Conservation (phyloP, 371 early-diverging fungal species). For the Apophysomyces trapeziformis region DNA sequence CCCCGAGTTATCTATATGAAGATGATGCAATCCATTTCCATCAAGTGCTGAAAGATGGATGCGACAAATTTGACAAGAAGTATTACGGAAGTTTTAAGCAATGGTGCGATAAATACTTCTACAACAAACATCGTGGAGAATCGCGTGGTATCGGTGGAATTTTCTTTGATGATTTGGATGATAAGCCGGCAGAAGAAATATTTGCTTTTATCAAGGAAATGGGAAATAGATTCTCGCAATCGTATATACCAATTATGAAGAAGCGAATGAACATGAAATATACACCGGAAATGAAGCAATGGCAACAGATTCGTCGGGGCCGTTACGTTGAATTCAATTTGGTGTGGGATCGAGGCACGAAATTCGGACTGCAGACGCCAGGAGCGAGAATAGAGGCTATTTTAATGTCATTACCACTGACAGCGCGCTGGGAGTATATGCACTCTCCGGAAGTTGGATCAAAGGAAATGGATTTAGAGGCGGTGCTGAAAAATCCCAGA, state of each 20-base stretch:
- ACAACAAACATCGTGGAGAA: slow-evolving; percentile 75
- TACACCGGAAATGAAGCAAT: slow-evolving; percentile 67
- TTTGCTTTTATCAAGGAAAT: slow-evolving; percentile 73
- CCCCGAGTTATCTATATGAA: slow-evolving; percentile 76
- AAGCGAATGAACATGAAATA: slow-evolving; percentile 67
- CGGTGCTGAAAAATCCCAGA: slow-evolving; percentile 80
- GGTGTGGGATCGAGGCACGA: slow-evolving; percentile 86
- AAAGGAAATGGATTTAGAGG: slow-evolving; percentile 72
- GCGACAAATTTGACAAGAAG: slow-evolving; percentile 69
- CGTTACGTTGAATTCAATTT: slow-evolving; percentile 90
- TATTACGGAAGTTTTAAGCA: slow-evolving; percentile 78
- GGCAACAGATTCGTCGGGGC: slow-evolving; percentile 87
- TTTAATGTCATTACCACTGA: slow-evolving; percentile 80
- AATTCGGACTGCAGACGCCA: slow-evolving; percentile 85
- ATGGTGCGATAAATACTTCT: slow-evolving; percentile 87
- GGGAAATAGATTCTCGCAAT: slow-evolving; percentile 69
- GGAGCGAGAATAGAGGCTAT: slow-evolving; percentile 85
- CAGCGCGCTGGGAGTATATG: slow-evolving; percentile 88
- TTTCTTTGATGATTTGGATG: slow-evolving; percentile 85
- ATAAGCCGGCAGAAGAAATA: slow-evolving; percentile 62
- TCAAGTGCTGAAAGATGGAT: slow-evolving; percentile 72
- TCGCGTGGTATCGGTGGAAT: slow-evolving; percentile 88
- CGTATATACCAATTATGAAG: slow-evolving; percentile 81
- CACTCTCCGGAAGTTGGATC: slow-evolving; percentile 68
- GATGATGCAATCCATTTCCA: slow-evolving; percentile 86